These are phyloP conservation scores for Xerocomellus amylosporus DNA, from an alignment of 768 basidiomycete species.

Conservation along the genomic window DNA sequence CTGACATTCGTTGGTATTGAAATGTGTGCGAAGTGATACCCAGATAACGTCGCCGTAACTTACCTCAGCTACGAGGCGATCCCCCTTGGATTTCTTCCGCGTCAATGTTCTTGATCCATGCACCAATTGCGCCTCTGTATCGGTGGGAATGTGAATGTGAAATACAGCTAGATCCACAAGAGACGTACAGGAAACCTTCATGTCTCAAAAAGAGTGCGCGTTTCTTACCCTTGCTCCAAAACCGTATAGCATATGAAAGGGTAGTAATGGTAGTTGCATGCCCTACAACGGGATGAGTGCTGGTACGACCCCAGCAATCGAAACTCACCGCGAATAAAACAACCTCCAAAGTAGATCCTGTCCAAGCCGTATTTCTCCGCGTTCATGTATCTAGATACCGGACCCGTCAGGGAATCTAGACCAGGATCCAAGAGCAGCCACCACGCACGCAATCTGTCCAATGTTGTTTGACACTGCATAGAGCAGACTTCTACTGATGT, in stretches of 20 bases:
- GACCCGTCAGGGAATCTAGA: conserved; percentile 13
- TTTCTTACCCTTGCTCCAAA: conserved; percentile 98
- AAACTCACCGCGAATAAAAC: conserved; percentile 89
- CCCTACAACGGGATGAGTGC: conserved; percentile 46
- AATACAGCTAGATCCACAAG: neutral
- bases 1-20: conserved; percentile 2
- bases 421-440: conserved; percentile 5
- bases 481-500: conserved; percentile 90
- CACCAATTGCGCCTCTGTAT: conserved; percentile 85
- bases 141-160: neutral
- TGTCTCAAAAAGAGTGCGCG: conserved; percentile 95
- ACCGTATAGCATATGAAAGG: conserved; percentile 96
- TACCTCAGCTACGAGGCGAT: conserved; percentile 9
- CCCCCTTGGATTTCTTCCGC: conserved; percentile 31
- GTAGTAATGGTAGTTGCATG: conserved; percentile 97
- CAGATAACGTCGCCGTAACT: neutral
- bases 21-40: conserved; percentile 6
- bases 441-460: conserved; percentile 96
- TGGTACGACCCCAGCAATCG: neutral
- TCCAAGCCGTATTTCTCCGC: conserved; percentile 97
- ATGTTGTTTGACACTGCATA: conserved; percentile 99
- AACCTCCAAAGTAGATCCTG: conserved; percentile 98
- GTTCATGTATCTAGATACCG: conserved; percentile 75
- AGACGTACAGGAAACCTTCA: conserved; percentile 91
- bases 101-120: conserved; percentile 97